A percentile compares a stretch with the other conserved stretches of the same genome.
Conservation (phyloP, 768 basidiomycete genomes). For the Mycena polygramma region DNA sequence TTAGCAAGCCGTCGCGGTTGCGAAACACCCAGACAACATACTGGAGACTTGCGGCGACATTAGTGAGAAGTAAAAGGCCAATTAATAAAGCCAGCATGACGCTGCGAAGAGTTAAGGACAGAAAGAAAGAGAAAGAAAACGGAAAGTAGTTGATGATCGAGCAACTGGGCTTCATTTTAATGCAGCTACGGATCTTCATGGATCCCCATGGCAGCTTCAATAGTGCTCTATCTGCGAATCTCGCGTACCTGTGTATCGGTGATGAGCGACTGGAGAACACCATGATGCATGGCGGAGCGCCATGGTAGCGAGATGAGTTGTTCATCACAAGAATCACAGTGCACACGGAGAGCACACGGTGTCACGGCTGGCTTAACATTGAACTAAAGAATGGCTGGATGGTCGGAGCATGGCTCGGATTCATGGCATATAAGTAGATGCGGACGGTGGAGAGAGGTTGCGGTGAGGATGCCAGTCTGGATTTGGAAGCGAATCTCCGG, state of each 20-base stretch:
- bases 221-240: background rate
- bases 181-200: background rate
- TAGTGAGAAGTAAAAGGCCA: background rate
- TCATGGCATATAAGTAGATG: too few species aligned
- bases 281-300: background rate
- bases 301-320: conserved; percentile 3
- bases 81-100: too few species aligned
- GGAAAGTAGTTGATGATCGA: background rate
- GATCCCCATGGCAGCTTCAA: background rate
- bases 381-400: background rate
- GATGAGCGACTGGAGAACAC: background rate
- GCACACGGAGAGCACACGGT: background rate
- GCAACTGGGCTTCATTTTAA: too few species aligned
- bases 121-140: background rate
- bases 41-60: background rate
- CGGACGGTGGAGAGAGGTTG: too few species aligned
- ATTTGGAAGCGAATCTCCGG: too few species aligned
- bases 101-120: too few species aligned
- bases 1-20: background rate
- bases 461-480: too few species aligned
- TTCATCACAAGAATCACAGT: background rate
- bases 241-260: background rate
- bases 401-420: too few species aligned
- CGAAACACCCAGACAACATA: background rate
- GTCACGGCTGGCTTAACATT: background rate